Evolutionary conservation across 1,284 basidiomycete species (phyloP), one percentile per base, ranked within the genome.

Genomic region (Cutaneotrichosporon cavernicola): DNA sequence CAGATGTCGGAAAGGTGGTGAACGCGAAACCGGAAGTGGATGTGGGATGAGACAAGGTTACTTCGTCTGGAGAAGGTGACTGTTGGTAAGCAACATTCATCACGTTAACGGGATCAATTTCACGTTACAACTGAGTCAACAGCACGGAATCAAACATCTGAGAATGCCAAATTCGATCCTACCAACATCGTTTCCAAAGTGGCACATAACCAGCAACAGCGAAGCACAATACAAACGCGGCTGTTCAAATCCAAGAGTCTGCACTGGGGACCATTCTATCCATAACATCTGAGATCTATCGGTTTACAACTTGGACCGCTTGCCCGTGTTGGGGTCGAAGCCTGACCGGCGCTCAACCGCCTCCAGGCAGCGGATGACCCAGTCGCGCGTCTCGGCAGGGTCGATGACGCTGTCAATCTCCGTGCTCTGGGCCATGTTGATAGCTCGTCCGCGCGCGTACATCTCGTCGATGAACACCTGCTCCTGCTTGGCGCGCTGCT

Each of bases 341-440:
- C 52, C 64, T 0, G 14, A 26, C 18, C 64, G 46, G 9, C 60
- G 56, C 61, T 63, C 66, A 4, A 68, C 66, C 21, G 50, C 56
- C 4, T 59, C 64, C 18, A 68, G 49, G 13, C 64, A 63, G 1
- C 64, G 34, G 21, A 59, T 56, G 53, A 68, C 52, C 66, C 66
- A 68, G 62, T 62, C 60, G 21, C 66, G 61, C 51, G 66, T 68
- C 60, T 68, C 66, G 2, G 66, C 66, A 3, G 66, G 66, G 50
- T 68, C 66, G 50, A 68, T 68, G 18, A 68, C 66, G 16, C 40
- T 43, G 64, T 68, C 66, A 30, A 68, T 68, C 60, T 68, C 66
- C 0, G 64, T 64, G 34, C 43, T 21, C 64, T 68, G 64, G n/a
- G 66, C 66, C 64, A 68, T 65, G 62, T 62, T 65, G 53, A 68